Percentiles rank a stretch among this genome's conserved stretches.
Conservation (phyloP, 495 filamentous ascomycete species). For the Neurospora tetraspora region DNA sequence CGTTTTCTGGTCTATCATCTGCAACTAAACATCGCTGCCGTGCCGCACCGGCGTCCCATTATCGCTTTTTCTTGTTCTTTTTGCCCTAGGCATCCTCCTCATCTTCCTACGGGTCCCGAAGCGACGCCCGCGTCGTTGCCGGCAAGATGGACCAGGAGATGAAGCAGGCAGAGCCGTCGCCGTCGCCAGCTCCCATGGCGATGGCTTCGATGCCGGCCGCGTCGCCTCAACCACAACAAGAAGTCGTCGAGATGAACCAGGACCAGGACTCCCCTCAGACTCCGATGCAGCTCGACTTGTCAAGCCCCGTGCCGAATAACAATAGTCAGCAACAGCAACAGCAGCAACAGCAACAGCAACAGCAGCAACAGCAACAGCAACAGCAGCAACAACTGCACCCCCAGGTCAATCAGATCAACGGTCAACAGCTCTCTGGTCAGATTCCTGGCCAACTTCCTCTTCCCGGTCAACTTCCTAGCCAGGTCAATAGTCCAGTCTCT, state of each 20-base stretch:
- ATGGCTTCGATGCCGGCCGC: slow-evolving; percentile 3
- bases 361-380: slow-evolving; percentile 4
- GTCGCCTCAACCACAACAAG: slow-evolving; percentile 5
- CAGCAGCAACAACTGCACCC: neutral
- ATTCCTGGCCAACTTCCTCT: neutral
- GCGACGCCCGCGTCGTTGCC: neutral
- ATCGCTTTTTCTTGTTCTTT: neutral
- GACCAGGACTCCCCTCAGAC: neutral
- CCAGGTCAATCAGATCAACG: neutral
- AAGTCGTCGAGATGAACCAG: neutral
- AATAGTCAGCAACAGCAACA: neutral
- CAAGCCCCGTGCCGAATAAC: neutral
- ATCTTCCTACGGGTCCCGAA: neutral
- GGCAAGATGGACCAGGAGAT: slow-evolving; percentile 19
- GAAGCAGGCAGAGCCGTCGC: slow-evolving; percentile 7
- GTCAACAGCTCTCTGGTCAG: neutral
- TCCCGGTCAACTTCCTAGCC: neutral
- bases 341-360: neutral
- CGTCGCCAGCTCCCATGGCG: neutral
- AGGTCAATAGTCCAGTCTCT: neutral
- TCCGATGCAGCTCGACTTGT: neutral
- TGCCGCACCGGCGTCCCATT: neutral
- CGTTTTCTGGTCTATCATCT: neutral
- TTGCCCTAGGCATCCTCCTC: neutral
- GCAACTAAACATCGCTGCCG: neutral